Percentiles rank a stretch among this genome's conserved stretches.
Evolutionary conservation across 2,329 filamentous ascomycete species (phyloP).

Genomic region (Stagonosporopsis rhizophila): DNA sequence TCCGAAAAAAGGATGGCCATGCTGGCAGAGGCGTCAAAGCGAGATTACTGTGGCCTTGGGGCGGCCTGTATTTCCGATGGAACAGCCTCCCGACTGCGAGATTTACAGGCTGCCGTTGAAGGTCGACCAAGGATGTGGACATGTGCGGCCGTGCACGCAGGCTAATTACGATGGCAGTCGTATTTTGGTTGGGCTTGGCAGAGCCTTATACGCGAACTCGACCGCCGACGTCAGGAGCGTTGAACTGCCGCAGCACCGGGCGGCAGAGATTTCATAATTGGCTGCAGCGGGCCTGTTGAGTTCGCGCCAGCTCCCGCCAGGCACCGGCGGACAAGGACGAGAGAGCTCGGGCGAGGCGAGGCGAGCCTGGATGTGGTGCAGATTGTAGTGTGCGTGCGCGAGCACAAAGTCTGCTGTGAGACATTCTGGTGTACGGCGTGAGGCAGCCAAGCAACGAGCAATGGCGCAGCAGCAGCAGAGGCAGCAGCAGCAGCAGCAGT

Average conservation of each 20-base stretch:
- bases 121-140: conserved; percentile 22
- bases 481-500: no score
- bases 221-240: conserved; percentile 37
- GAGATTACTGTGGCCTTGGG: conserved; percentile 22
- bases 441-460: conserved; percentile 4
- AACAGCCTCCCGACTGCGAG: conserved; percentile 19
- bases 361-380: no score
- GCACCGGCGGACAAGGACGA: conserved; percentile 1
- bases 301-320: conserved; percentile 21
- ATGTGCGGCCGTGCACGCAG: conserved; percentile 33
- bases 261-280: conserved; percentile 21
- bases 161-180: conserved; percentile 23
- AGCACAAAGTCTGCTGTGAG: neutral
- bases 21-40: conserved; percentile 20
- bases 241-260: conserved; percentile 22
- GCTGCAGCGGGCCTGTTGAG: conserved; percentile 27
- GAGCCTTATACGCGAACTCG: conserved; percentile 19
- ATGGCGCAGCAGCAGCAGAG: neutral
- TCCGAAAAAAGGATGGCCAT: conserved; percentile 7
- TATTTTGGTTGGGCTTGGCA: conserved; percentile 27
- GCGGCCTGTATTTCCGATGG: conserved; percentile 22
- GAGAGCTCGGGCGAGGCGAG: neutral
- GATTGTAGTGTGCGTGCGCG: neutral
- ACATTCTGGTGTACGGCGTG: neutral
- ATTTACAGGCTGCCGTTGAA: conserved; percentile 35